Conservation (phyloP, 805 yeast species). For the Candida xyloterini region DNA sequence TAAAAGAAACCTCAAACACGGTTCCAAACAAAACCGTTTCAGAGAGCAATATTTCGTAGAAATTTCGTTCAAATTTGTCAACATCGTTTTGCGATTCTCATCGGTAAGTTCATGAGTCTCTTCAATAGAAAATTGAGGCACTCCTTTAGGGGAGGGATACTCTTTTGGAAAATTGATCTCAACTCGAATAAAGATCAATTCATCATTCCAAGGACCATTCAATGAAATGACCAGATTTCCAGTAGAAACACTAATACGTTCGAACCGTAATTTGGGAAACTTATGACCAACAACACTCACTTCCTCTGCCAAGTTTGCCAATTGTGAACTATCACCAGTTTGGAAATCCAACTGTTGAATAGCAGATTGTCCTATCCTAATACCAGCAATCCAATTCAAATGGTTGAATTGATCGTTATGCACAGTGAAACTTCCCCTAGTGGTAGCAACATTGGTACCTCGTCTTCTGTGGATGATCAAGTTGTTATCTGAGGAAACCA, state of each 20-base stretch:
- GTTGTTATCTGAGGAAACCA: conserved; percentile 20
- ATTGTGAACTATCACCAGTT: conserved; percentile 35
- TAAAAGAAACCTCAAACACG: conserved; percentile 68
- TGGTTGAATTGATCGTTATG: conserved; percentile 52
- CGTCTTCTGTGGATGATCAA: conserved; percentile 22
- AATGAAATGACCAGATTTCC: conserved; percentile 77
- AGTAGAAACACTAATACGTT: conserved; percentile 81
- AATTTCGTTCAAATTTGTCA: conserved; percentile 51
- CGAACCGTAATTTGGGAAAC: conserved; percentile 83
- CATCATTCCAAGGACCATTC: conserved; percentile 71
- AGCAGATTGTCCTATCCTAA: conserved; percentile 62
- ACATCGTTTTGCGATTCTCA: conserved; percentile 49
- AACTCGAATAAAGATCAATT: conserved; percentile 63
- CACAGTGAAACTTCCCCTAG: conserved; percentile 33
- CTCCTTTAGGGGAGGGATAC: conserved; percentile 58
- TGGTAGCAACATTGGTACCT: conserved; percentile 19
- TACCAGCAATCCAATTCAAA: conserved; percentile 91
- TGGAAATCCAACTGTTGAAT: conserved; percentile 32
- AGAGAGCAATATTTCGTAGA: conserved; percentile 52
- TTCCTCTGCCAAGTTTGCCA: conserved; percentile 83
- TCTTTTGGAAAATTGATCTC: conserved; percentile 65
- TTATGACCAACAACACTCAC: conserved; percentile 84
- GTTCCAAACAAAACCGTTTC: conserved; percentile 73
- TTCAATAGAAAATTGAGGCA: conserved; percentile 64
- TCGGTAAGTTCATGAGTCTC: conserved; percentile 68